These are phyloP conservation scores for Fusarium sacchari DNA, from an alignment of 2,329 filamentous ascomycete genomes.

Conservation along the genomic window DNA sequence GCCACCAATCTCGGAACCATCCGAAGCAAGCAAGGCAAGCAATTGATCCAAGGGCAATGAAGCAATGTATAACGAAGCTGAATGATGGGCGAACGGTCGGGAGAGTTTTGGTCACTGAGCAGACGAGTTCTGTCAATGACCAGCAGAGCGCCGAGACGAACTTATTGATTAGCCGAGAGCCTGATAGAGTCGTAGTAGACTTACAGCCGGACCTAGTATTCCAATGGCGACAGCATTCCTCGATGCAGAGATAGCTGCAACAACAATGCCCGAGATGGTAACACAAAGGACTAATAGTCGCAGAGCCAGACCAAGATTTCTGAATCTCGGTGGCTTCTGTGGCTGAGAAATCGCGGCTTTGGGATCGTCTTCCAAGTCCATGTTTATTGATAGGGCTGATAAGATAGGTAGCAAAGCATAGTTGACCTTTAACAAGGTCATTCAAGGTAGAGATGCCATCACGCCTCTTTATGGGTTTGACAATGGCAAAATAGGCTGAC, in stretches of 20 bases:
- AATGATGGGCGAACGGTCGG: background rate
- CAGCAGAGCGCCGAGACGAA: background rate
- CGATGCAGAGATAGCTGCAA: background rate
- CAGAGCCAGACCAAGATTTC: background rate
- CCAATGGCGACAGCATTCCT: background rate
- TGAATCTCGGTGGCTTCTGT: background rate
- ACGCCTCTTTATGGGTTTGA: background rate
- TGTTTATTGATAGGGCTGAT: background rate
- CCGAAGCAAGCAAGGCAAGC: background rate
- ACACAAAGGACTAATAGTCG: background rate
- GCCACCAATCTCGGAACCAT: background rate
- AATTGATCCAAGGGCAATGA: background rate
- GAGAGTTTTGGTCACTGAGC: background rate
- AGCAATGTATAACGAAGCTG: background rate
- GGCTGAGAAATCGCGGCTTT: background rate
- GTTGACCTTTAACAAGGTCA: background rate
- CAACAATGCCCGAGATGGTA: background rate
- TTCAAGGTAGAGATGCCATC: background rate
- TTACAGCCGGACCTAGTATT: background rate
- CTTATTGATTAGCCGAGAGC: background rate
- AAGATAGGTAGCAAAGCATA: background rate
- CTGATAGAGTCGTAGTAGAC: background rate
- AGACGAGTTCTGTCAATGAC: background rate
- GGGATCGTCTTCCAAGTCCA: background rate
- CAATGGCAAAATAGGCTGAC: background rate